Base-by-base conservation (phyloP, 257 asterid species). In the Penstemon barbatus region DNA sequence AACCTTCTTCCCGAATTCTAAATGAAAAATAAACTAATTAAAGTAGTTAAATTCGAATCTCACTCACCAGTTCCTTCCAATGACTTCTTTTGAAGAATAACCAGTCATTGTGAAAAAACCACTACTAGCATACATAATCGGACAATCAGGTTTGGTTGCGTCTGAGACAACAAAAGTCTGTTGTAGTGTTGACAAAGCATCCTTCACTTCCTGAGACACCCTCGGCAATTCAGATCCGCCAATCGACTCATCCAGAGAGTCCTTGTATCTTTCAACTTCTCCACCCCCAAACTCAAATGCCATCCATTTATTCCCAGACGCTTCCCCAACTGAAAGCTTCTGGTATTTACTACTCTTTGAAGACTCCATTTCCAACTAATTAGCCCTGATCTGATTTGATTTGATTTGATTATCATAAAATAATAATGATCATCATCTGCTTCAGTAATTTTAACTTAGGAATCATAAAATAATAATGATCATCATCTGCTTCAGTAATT, bases 111-210 rank as follows among this genome's bases (percentile, higher is more conserved):
- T 75, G 80, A 90, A 93, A 70, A 93, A 93, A 68, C 98, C 98
- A 72, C 95, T 85, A 76, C 98, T 93, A 45, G 96, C 96, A 80
- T 86, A 93, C 85, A 93, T 68, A 43, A 93, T 93, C 3, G 97
- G 98, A 77, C 94, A 86, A 38, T 93, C 98, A 0, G 94, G 97
- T 76, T 90, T 93, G 1, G 99, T 90, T 5, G 97, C 96, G 83
- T 93, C 99, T 4, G 99, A 93, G 50, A 93, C 99, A 2, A 90
- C 97, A 55, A 93, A 93, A n/a, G 99, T 90, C 85, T 93, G 99
- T 58, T 93, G 93, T 65, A 93, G 74, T n/a, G 97, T 83, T 4
- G 92, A 88, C 73, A 93, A 69, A 58, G 97, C 98, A 76, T 90
- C 98, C 89, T 83, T 93, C 66, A 93, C 73, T 64, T 93, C 98